Evolutionary conservation across 495 filamentous ascomycete species (phyloP), one percentile per base, ranked within the genome.

Genomic region (Chaetomium cochliodes): DNA sequence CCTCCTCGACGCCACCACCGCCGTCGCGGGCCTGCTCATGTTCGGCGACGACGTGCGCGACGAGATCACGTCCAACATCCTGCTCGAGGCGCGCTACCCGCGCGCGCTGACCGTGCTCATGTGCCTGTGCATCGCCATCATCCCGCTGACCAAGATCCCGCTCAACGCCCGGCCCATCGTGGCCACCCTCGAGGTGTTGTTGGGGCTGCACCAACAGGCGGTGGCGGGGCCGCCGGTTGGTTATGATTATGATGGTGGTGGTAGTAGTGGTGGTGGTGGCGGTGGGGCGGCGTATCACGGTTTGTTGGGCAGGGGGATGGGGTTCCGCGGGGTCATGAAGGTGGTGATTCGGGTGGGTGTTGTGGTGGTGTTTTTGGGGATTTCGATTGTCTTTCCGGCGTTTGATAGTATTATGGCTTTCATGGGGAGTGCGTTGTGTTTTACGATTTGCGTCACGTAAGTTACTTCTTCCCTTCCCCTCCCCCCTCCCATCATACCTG

Each of bases 351-450:
- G 92, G 39, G 70, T 93, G 2, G 55, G 72, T 20, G 76, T 76
- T 11, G 63, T 82, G n/a, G 23, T 80, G 6, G 58, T 73, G 8
- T 79, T 81, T 46, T 63, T 81, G 50, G 66, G 58, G 16, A 82
- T 81, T n/a, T 84, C 92, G 13, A 89, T 98, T 50, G 71, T 93
- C 8, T 91, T 96, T 70, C 94, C 94, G 16, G 83, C 84, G 0
- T 98, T 98, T 70, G 94, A 98, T 72, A 85, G 86, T 60, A 93
- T 98, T 70, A 97, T 97, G 92, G 89, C 90, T 37, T 88, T 98
- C 63, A 85, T 97, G 79, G 94, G 94, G 2, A 88, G 86, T 33
- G 89, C 91, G n/a, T 81, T 96, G 59, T 96, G 93, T 73, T 97
- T 97, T 74, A 90, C 90, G 15, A 94, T 98, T 59, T 97, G 94